These are phyloP conservation scores for Colletotrichum sp. DNA, from an alignment of 2,329 filamentous ascomycete genomes.

Conservation along the genomic window DNA sequence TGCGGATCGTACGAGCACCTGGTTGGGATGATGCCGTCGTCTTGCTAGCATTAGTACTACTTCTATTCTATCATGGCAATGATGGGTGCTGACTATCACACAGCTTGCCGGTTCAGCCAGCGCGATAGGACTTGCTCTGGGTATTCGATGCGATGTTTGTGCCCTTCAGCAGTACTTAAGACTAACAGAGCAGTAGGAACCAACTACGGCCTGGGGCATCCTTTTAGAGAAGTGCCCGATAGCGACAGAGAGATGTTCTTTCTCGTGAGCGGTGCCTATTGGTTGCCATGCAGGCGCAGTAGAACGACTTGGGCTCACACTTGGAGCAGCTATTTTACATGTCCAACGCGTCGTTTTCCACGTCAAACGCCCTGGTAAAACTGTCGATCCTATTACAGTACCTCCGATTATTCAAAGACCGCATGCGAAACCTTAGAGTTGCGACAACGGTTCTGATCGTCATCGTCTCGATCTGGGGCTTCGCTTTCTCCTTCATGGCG, in stretches of 20 bases:
- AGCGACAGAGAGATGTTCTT: constrained; percentile 9
- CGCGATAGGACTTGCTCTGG: background rate
- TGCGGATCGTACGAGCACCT: background rate
- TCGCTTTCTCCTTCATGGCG: background rate
- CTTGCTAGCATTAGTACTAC: background rate
- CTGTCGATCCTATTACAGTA: constrained; percentile 1
- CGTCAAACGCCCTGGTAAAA: background rate
- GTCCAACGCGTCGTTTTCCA: background rate
- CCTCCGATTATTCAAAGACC: background rate
- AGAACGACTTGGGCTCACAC: background rate
- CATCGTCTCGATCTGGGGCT: background rate
- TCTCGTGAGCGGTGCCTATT: background rate
- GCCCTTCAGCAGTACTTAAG: background rate
- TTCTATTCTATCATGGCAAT: background rate
- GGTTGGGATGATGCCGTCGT: constrained; percentile 8
- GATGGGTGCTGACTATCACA: background rate
- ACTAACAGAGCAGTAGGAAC: background rate
- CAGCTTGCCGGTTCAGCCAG: background rate
- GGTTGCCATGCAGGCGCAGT: background rate
- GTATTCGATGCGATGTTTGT: background rate
- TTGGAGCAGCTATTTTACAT: background rate
- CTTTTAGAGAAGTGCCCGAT: background rate
- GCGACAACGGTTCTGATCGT: background rate
- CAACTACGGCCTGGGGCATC: background rate
- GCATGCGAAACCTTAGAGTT: background rate